Conservation (phyloP, 768 basidiomycete species). For the Paxillus ammoniavirescens region DNA sequence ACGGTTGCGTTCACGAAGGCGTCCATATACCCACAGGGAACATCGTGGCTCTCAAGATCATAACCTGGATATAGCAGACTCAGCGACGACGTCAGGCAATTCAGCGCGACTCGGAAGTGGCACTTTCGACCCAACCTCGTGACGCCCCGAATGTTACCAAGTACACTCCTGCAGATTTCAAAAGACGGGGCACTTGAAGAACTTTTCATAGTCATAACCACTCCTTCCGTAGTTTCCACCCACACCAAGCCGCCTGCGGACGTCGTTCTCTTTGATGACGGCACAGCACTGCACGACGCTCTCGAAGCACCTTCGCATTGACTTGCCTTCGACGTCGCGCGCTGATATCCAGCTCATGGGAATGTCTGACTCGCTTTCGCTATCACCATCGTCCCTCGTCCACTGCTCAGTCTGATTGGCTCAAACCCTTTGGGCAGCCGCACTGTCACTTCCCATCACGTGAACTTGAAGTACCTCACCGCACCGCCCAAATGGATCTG, state of each 20-base stretch:
- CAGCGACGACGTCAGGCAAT: slow-evolving; percentile 83
- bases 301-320: too few species aligned
- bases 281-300: slow-evolving; percentile 31
- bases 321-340: neutral
- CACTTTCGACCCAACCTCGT: slow-evolving; percentile 84
- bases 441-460: slow-evolving; percentile 40
- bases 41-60: slow-evolving; percentile 96
- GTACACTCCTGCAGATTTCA: slow-evolving; percentile 89
- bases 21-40: slow-evolving; percentile 81
- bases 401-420: slow-evolving; percentile 39
- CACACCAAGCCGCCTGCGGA: too few species aligned
- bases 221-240: slow-evolving; percentile 16
- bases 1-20: slow-evolving; percentile 94
- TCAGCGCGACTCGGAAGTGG: slow-evolving; percentile 78
- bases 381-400: slow-evolving; percentile 59
- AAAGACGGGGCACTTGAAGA: slow-evolving; percentile 80
- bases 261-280: slow-evolving; percentile 9
- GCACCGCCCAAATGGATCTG: slow-evolving; percentile 18
- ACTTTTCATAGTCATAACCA: slow-evolving; percentile 82
- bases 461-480: slow-evolving; percentile 32
- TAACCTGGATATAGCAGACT: slow-evolving; percentile 95
- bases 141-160: slow-evolving; percentile 90
- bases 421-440: slow-evolving; percentile 21
- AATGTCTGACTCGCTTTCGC: slow-evolving; percentile 67
- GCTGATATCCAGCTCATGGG: slow-evolving; percentile 37